Evolutionary conservation across 1,284 basidiomycete species (phyloP), one percentile per base, ranked within the genome.

Genomic region (Cryptococcus maquisensis): DNA sequence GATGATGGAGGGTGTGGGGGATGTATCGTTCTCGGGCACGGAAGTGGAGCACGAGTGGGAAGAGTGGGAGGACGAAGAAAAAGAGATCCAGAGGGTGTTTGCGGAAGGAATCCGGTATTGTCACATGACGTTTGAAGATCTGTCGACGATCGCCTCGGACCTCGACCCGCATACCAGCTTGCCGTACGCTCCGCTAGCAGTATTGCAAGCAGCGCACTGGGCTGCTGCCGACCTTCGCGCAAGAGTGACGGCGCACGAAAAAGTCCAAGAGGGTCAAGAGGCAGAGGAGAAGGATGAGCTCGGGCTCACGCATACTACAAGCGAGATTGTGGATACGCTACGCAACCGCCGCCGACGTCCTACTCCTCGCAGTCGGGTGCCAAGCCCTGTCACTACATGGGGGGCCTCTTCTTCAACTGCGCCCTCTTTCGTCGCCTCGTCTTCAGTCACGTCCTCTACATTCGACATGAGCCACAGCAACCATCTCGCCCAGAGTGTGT

Each of bases 111-210:
- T 96, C 26, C 88, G 92, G 75, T 96, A 95, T 71, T 80, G 83
- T 12, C 90, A 93, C 70, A 89, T 95, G 88, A 77, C 81, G 9
- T 82, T 88, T 61, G 87, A 90, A 20, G 87, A 91, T 67, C 78
- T 93, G 23, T 83, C 88, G 42, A 70, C 77, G 32, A 84, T 93
- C 43, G 85, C 86, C 3, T 78, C 80, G 52, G 87, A 92, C 65
- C 77, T 84, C 37, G 90, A 88, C 21, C 84, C 86, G 0, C 80
- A 79, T 0, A 90, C 85, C 0, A 79, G 81, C 7, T 80, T 79
- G n/a, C 81, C 84, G 0, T 90, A 84, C 69, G 87, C 87, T 2
- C 81, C 87, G 0, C 75, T 86, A 23, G 63, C 79, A 7, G 79
- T 85, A 5, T 73, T 94, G 6, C 87, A 93, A 67, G 81, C 83